Conservation (phyloP, 1,139 yeast genomes). For the Suhomyces bribrorum region DNA sequence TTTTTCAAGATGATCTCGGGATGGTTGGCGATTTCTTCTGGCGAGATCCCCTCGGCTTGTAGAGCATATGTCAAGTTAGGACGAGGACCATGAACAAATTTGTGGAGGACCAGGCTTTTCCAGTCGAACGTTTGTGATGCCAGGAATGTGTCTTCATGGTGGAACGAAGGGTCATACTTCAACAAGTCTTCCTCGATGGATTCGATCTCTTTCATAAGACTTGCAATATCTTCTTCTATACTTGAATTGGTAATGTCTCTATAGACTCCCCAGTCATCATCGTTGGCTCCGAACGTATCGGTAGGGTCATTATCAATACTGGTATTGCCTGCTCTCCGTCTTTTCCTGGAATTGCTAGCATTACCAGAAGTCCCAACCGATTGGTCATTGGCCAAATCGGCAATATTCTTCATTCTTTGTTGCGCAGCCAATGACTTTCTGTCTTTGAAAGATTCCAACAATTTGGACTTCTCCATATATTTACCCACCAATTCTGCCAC, state of each 20-base stretch:
- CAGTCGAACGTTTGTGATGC: constrained; percentile 81
- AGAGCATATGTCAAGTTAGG: constrained; percentile 49
- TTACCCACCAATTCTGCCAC: constrained; percentile 57
- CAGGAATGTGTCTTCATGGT: constrained; percentile 75
- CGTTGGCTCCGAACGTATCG: constrained; percentile 94
- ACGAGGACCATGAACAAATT: constrained; percentile 87
- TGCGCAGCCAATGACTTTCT: constrained; percentile 92
- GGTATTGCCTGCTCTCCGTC: constrained; percentile 56
- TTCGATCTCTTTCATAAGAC: constrained; percentile 60
- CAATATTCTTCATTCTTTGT: constrained; percentile 87
- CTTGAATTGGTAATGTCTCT: constrained; percentile 77
- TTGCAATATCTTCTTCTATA: constrained; percentile 73
- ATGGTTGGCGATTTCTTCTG: constrained; percentile 46
- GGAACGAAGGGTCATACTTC: constrained; percentile 80
- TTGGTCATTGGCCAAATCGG: constrained; percentile 77
- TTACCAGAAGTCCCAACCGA: constrained; percentile 8
- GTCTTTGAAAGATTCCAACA: constrained; percentile 79
- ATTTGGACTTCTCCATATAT: constrained; percentile 66
- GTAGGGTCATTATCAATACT: constrained; percentile 88
- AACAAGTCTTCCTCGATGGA: constrained; percentile 73
- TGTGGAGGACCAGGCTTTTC: constrained; percentile 76
- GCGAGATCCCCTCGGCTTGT: constrained; percentile 46
- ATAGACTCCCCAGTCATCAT: constrained; percentile 93
- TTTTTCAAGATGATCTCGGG: constrained; percentile 48
- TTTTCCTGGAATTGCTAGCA: constrained; percentile 35